phyloP scores from a whole-genome alignment of 257 asterid genomes.

The Hygrophila difformis region DNA sequence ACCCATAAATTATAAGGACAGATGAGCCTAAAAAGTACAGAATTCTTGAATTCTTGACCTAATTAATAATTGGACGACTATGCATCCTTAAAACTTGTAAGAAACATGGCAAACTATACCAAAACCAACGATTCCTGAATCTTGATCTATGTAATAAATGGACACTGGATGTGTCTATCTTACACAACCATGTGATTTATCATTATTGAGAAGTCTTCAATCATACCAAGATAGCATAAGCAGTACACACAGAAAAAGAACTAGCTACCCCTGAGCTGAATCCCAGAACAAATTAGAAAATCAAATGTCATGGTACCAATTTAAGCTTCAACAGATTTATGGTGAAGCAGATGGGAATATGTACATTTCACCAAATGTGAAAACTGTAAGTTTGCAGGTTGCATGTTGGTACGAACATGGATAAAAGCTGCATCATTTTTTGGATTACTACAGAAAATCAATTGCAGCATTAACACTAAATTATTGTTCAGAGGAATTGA shows the following conservation, averaged over 20 bases:
- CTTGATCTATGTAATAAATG: background rate
- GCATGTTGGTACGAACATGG: too few species aligned
- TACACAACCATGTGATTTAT: background rate
- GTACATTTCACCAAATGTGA: too few species aligned
- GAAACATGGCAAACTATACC: background rate
- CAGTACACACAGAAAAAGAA: background rate
- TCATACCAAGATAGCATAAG: background rate
- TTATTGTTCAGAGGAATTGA: background rate
- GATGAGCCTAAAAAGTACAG: too few species aligned
- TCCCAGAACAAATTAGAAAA: too few species aligned
- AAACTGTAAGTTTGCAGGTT: too few species aligned
- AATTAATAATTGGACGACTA: too few species aligned
- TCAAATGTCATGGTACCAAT: too few species aligned
- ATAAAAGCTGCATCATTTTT: background rate
- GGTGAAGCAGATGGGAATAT: too few species aligned
- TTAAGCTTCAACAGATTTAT: too few species aligned
- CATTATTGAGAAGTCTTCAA: background rate
- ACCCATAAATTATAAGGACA: background rate
- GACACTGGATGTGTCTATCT: background rate
- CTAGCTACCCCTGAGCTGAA: too few species aligned
- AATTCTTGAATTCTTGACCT: too few species aligned
- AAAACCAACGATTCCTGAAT: background rate
- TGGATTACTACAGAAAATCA: background rate
- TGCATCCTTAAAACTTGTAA: too few species aligned
- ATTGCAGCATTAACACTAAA: background rate